Evolutionary conservation across 257 asterid genomes (phyloP).

Genomic region (Solanum peruvianum): DNA sequence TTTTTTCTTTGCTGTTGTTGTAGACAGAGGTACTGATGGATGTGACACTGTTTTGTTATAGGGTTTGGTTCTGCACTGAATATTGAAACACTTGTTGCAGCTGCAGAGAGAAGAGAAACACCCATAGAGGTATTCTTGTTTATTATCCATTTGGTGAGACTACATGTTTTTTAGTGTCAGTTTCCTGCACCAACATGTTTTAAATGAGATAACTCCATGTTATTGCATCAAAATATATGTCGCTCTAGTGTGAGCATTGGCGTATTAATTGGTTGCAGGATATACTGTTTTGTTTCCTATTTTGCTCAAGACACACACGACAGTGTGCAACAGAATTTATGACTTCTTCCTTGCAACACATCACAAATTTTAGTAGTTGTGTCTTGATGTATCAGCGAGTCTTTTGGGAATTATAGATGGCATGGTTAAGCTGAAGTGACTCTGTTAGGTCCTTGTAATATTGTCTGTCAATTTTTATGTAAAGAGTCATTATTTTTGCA

Average conservation of each 20-base stretch:
- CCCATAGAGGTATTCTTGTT: conserved; percentile 71
- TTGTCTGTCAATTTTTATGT: neutral
- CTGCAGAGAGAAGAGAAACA: conserved; percentile 94
- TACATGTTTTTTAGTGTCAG: neutral
- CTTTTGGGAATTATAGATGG: neutral
- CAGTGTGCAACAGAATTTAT: neutral
- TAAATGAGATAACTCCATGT: neutral
- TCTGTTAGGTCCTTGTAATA: neutral
- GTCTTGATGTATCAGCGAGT: neutral
- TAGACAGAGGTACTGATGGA: neutral
- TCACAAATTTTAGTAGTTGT: neutral
- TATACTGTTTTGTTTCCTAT: neutral
- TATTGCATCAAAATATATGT: neutral
- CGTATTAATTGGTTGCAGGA: neutral
- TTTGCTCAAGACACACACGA: neutral
- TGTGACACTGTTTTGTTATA: conserved; percentile 9
- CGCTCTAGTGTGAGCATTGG: neutral
- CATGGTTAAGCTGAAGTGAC: neutral
- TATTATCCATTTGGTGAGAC: neutral
- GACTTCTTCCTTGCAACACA: neutral
- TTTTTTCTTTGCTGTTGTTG: neutral
- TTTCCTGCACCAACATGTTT: neutral
- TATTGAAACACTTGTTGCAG: conserved; percentile 95
- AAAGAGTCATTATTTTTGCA: conserved; percentile 16
- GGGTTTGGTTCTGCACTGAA: conserved; percentile 97